A percentile compares a stretch with the other conserved stretches of the same genome.
These are phyloP conservation scores for Macrotyloma uniflorum DNA, from an alignment of 306 rosid genomes.

Conservation along the genomic window DNA sequence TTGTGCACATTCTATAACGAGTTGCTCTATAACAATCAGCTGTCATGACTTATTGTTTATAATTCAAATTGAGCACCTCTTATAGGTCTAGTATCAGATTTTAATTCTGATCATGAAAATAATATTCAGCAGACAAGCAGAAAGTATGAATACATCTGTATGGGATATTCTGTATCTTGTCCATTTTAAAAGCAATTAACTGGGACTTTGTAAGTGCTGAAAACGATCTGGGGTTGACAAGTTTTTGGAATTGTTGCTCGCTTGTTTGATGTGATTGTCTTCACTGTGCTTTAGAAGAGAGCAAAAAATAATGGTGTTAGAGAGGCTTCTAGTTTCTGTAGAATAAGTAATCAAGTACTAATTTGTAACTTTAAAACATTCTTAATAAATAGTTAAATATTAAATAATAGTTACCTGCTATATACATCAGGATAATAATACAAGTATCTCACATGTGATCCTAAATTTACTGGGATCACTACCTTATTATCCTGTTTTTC, in stretches of 20 bases:
- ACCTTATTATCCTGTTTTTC: not conserved
- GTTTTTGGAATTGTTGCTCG: not conserved
- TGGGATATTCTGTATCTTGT: conserved; percentile 68
- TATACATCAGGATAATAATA: not conserved
- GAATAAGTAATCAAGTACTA: not conserved
- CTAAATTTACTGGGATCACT: not conserved
- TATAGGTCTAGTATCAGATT: conserved; percentile 50
- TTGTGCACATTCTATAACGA: conserved; percentile 67
- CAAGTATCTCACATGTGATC: not conserved
- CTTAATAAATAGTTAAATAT: not conserved
- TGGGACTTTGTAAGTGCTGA: conserved; percentile 6
- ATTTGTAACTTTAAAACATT: not conserved
- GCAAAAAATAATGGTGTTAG: not conserved
- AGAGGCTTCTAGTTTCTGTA: not conserved
- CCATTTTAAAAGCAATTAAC: conserved; percentile 70
- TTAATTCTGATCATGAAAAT: conserved; percentile 46
- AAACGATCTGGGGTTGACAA: not conserved
- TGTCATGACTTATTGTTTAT: conserved; percentile 69
- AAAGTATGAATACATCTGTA: conserved; percentile 60
- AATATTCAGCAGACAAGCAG: conserved; percentile 57
- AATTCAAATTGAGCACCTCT: conserved; percentile 57
- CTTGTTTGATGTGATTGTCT: not conserved
- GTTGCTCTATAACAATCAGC: conserved; percentile 52
- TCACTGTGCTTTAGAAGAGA: not conserved
- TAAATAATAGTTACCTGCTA: not conserved